Evolutionary conservation across 352 stramenopile genomes (phyloP), one percentile per base, ranked within the genome.

Genomic region (Globisporangium nagaii): DNA sequence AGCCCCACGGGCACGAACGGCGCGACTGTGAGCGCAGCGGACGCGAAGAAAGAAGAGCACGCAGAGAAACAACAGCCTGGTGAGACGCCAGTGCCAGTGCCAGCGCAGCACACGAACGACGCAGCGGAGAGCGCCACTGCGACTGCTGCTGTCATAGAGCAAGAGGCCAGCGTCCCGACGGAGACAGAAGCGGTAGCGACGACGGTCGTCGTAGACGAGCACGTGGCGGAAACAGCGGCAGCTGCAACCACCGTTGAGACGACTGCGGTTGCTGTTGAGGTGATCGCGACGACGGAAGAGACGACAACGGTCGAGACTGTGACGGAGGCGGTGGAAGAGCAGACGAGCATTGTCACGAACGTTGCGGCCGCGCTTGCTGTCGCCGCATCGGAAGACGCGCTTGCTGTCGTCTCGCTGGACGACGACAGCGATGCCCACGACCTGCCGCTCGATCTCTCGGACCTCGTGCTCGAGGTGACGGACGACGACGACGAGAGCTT

Each of bases 401-500:
- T 17, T 13, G 20, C n/a, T 30, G 31, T 24, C 22, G 46, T 24
- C 20, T 10, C 40, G 24, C 22, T 2, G 42, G 25, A 43, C 25
- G 51, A 58, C 28, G 43, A 49, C 43, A 49, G 6, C 24, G n/a
- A n/a, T n/a, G n/a, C n/a, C n/a, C n/a, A n/a, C n/a, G 53, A 52
- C 19, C 10, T 10, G 32, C 53, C 53, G 11, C 42, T 59, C 31
- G 31, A 59, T 24, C 53, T 59, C 30, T 36, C 70, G 28, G 46
- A 73, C 48, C 65, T 68, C 24, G 34, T 75, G 27, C 44, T 58
- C 2, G 30, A 56, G 0, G 62, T 60, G 11, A 55, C 66, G 30
- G 64, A 68, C 13, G 70, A 77, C 7, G 66, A 83, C 36, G 70
- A 81, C 25, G 71, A 81, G 44, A 61, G 58, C 24, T 68, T 78